Evolutionary conservation across 495 filamentous ascomycete genomes (phyloP).

Genomic region (Podospora sp.): DNA sequence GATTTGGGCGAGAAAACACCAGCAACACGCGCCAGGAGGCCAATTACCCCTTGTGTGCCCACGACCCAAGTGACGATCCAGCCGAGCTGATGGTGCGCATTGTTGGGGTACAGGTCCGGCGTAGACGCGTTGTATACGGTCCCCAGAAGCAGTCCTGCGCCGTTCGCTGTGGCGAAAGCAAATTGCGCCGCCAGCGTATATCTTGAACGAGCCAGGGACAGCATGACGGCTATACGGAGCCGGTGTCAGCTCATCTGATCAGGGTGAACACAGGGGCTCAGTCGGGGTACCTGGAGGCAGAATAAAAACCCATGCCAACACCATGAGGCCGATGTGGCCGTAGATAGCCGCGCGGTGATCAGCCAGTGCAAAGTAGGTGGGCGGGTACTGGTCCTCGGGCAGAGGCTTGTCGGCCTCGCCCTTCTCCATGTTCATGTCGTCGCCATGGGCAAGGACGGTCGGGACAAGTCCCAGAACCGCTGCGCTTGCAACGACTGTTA

Average conservation of each 20-base stretch:
- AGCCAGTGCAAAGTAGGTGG: slow-evolving; percentile 76
- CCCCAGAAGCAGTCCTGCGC: slow-evolving; percentile 67
- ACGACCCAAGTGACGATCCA: slow-evolving; percentile 81
- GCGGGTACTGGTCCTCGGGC: slow-evolving; percentile 46
- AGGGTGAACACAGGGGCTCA: neutral
- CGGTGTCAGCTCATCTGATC: neutral
- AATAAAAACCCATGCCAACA: slow-evolving; percentile 78
- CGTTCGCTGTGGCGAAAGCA: slow-evolving; percentile 73
- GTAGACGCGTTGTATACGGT: slow-evolving; percentile 80
- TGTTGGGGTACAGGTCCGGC: slow-evolving; percentile 85
- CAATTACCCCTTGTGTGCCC: slow-evolving; percentile 67
- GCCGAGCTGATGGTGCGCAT: slow-evolving; percentile 85
- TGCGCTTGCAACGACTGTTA: slow-evolving; percentile 28
- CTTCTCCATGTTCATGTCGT: slow-evolving; percentile 53
- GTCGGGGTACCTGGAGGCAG: slow-evolving; percentile 71
- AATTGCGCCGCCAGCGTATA: slow-evolving; percentile 74
- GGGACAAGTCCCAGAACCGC: slow-evolving; percentile 43
- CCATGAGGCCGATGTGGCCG: slow-evolving; percentile 80
- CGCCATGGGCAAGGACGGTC: slow-evolving; percentile 47
- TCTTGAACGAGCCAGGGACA: slow-evolving; percentile 80
- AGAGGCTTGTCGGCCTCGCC: slow-evolving; percentile 41
- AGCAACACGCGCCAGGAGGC: slow-evolving; percentile 59
- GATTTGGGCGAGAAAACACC: slow-evolving; percentile 36
- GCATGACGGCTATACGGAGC: slow-evolving; percentile 69
- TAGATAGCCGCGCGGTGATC: slow-evolving; percentile 69